These are phyloP conservation scores for Exobasidium rhododendri DNA, from an alignment of 1,284 basidiomycete species.

Conservation along the genomic window DNA sequence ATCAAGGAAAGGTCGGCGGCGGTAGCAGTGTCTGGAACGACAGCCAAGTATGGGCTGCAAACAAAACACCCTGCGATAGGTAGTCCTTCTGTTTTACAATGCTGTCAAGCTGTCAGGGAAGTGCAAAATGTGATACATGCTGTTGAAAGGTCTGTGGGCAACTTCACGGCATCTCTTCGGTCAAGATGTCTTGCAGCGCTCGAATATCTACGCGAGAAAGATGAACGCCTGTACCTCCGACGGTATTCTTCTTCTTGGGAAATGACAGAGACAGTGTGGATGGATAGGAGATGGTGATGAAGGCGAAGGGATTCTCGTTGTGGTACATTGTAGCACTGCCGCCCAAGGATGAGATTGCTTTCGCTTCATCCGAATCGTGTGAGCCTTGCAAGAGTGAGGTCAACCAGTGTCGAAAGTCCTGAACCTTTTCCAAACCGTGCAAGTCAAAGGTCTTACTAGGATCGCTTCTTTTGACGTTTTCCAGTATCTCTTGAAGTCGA, in stretches of 20 bases:
- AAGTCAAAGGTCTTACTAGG: not conserved
- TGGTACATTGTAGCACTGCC: slow-evolving; percentile 4
- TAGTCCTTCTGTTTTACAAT: too few relatives aligned
- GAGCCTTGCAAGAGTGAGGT: not conserved
- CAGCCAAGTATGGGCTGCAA: too few relatives aligned
- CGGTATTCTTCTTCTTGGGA: not conserved
- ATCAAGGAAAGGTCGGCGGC: too few relatives aligned
- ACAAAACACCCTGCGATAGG: too few relatives aligned
- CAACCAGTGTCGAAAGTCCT: not conserved
- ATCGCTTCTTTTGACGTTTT: not conserved
- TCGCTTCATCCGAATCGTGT: not conserved
- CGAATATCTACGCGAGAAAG: not conserved
- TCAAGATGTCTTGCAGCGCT: not conserved
- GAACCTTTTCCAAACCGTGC: not conserved
- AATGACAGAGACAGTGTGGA: slow-evolving; percentile 7
- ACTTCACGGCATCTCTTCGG: not conserved
- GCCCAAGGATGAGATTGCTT: not conserved
- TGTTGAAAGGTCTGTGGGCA: too few relatives aligned
- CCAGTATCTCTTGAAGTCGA: slow-evolving; percentile 12
- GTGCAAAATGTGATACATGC: too few relatives aligned
- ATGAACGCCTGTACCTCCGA: not conserved
- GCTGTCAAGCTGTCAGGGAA: too few relatives aligned
- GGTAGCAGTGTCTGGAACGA: too few relatives aligned
- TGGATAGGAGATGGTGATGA: slow-evolving; percentile 1
- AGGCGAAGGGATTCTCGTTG: not conserved